phyloP scores from a whole-genome alignment of 352 stramenopile genomes.

The Discostella stelligera region DNA sequence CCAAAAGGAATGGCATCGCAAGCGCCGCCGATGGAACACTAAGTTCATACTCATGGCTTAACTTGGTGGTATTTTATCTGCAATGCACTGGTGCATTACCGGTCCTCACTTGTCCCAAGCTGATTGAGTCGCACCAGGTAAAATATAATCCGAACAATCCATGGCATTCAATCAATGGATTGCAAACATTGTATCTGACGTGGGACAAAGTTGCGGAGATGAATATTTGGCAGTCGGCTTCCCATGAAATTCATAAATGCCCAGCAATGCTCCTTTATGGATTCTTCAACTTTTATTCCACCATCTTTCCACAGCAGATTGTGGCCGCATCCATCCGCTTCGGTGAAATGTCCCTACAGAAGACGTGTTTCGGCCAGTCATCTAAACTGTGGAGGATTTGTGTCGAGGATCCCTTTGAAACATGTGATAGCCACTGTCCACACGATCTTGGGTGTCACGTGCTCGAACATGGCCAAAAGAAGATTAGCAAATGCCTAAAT shows the following conservation, averaged over 20 bases:
- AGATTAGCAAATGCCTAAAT: constrained; percentile 26
- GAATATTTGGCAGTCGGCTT: constrained; percentile 49
- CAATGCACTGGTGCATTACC: constrained; percentile 73
- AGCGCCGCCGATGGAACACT: constrained; percentile 64
- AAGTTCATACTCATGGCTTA: constrained; percentile 76
- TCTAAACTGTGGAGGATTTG: constrained; percentile 53
- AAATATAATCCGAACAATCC: constrained; percentile 44
- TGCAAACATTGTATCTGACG: constrained; percentile 63
- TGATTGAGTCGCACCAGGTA: constrained; percentile 52
- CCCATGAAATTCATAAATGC: constrained; percentile 38
- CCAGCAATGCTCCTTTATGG: constrained; percentile 61
- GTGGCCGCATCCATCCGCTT: constrained; percentile 62
- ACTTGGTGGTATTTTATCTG: constrained; percentile 79
- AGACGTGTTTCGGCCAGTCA: constrained; percentile 53
- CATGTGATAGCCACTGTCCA: constrained; percentile 65
- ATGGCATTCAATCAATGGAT: constrained; percentile 67
- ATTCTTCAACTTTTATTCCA: constrained; percentile 79
- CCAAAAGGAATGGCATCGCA: constrained; percentile 57
- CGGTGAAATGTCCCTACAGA: constrained; percentile 45
- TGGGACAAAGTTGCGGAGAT: constrained; percentile 38
- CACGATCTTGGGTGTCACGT: constrained; percentile 72
- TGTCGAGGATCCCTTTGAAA: constrained; percentile 82
- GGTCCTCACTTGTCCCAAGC: constrained; percentile 56
- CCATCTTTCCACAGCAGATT: constrained; percentile 48
- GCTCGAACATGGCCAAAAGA: constrained; percentile 42